Percentiles rank a stretch among this genome's conserved stretches.
Evolutionary conservation across 495 filamentous ascomycete species (phyloP).

Genomic region (Neurospora hispaniola): DNA sequence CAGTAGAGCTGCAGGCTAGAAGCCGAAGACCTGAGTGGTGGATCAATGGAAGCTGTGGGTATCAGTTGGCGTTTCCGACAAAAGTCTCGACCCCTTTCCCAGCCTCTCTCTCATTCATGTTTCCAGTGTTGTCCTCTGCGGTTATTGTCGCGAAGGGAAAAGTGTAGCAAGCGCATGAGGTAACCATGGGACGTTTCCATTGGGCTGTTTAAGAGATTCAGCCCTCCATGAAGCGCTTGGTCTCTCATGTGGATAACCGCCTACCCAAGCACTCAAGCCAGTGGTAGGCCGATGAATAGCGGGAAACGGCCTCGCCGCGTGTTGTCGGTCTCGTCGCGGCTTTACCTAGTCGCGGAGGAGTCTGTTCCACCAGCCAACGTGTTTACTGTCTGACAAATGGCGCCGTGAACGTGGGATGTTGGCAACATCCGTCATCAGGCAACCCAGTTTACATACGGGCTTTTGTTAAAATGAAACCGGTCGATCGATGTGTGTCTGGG

Average conservation of each 20-base stretch:
- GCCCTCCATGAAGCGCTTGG: background rate
- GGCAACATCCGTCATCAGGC: background rate
- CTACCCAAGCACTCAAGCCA: background rate
- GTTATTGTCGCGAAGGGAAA: background rate
- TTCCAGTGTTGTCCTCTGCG: slow-evolving; percentile 8
- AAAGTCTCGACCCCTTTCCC: slow-evolving; percentile 8
- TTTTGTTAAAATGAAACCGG: background rate
- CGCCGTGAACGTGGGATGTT: background rate
- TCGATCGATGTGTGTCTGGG: background rate
- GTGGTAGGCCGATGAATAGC: background rate
- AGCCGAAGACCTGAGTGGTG: slow-evolving; percentile 4
- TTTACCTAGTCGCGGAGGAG: background rate
- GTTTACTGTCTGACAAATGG: background rate
- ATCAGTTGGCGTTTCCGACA: slow-evolving; percentile 14
- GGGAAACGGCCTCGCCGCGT: background rate
- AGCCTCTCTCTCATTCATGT: slow-evolving; percentile 13
- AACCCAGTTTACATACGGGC: background rate
- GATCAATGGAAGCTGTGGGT: slow-evolving; percentile 10
- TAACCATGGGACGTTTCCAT: background rate
- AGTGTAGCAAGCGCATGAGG: background rate
- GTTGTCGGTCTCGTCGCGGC: background rate
- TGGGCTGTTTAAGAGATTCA: background rate
- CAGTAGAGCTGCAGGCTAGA: slow-evolving; percentile 15
- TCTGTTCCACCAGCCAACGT: background rate
- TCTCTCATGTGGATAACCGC: background rate